Evolutionary conservation across 2,329 filamentous ascomycete species (phyloP), one percentile per base, ranked within the genome.

Genomic region (Trichoderma sp.): DNA sequence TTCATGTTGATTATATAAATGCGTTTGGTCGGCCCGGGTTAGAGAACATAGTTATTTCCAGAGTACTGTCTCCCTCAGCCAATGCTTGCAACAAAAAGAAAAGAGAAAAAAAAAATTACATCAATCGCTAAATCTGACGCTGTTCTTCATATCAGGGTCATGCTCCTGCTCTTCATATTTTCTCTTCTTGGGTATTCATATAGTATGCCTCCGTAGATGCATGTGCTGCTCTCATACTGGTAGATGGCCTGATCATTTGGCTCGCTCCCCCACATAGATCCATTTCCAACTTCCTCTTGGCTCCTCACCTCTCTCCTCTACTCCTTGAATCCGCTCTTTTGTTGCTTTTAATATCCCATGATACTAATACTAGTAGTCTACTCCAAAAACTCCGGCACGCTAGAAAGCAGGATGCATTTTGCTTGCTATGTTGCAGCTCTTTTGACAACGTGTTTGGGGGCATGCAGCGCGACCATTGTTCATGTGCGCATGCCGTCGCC

Each of bases 181-280:
- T 59, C 63, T 63, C 58, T 51, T 68, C 66, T 63, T 46, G 66
- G 59, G 65, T 60, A 68, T 66, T 59, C 64, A 66, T 58, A 58
- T 66, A n/a, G 39, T 43, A 16, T 21, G 64, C 43, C 43, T 59
- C 55, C 56, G 24, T 46, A 26, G 46, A 59, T 49, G 28, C 52
- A 28, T 43, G n/a, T 21, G 67, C 39, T 30, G 51, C 63, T 66
- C 26, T 58, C 7, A 43, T 43, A 43, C 60, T 37, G 60, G 60
- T 43, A 43, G 60, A 54, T 64, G 11, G n/a, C 28, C 52, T 26
- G 14, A 58, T 54, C 63, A 49, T 49, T 34, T n/a, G 39, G 46
- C 55, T 51, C 46, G 5, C 43, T 24, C 11, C 7, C 34, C 21
- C 6, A n/a, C 39, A 28, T 16, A 51, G 11, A 3, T 18, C 30